phyloP scores from a whole-genome alignment of 2,329 filamentous ascomycete genomes.

The Botrytis tulipae region DNA sequence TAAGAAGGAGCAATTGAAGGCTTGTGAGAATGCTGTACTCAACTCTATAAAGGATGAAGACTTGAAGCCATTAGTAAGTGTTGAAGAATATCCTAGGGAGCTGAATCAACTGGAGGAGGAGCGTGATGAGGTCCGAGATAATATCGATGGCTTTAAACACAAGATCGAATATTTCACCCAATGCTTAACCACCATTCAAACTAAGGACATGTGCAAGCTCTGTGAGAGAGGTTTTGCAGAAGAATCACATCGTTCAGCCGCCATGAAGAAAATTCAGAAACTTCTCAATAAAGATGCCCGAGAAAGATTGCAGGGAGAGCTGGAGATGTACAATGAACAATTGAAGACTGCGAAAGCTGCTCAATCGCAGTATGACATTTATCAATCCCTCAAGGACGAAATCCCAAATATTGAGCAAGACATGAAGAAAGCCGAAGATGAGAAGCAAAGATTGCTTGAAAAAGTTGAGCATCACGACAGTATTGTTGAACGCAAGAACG shows the following conservation, averaged over 20 bases:
- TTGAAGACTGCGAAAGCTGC: constrained; percentile 61
- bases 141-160: constrained; percentile 67
- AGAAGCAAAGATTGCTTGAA: constrained; percentile 58
- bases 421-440: constrained; percentile 57
- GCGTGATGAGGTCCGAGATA: constrained; percentile 54
- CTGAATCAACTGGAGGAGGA: constrained; percentile 50
- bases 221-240: constrained; percentile 70
- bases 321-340: constrained; percentile 51
- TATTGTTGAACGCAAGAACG: constrained; percentile 61
- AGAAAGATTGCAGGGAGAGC: constrained; percentile 58
- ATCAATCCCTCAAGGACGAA: constrained; percentile 64
- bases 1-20: constrained; percentile 60
- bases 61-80: constrained; percentile 42
- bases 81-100: constrained; percentile 55
- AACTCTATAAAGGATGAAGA: constrained; percentile 46
- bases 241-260: constrained; percentile 57
- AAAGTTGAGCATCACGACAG: constrained; percentile 68
- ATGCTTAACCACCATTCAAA: constrained; percentile 63
- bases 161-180: constrained; percentile 69
- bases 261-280: constrained; percentile 66
- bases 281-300: constrained; percentile 62
- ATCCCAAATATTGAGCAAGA: constrained; percentile 68
- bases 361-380: constrained; percentile 70
- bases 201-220: constrained; percentile 71
- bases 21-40: constrained; percentile 57